Evolutionary conservation across 83 land plant species (phyloP).

Genomic region (Picea mariana): DNA sequence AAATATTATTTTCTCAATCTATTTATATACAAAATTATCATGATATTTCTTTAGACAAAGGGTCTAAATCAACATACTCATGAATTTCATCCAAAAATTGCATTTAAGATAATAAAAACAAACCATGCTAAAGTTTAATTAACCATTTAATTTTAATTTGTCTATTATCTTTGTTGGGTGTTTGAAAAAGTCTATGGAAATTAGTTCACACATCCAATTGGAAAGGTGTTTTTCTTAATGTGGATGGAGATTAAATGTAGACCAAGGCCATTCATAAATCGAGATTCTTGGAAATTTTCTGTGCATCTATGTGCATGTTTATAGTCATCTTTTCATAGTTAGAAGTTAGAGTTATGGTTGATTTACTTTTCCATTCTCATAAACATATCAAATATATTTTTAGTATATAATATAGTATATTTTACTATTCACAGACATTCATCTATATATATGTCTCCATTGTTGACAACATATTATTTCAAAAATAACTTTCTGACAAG

Average conservation of each 20-base stretch:
- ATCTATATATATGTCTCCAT: neutral
- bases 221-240: neutral
- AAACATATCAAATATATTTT: too few species aligned
- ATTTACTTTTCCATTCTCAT: too few species aligned
- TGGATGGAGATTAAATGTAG: too few species aligned
- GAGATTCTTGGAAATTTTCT: neutral
- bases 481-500: slow-evolving; percentile 72
- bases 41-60: too few species aligned
- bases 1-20: too few species aligned
- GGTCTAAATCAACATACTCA: too few species aligned
- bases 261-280: neutral
- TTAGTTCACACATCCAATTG: neutral
- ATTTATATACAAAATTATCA: too few species aligned
- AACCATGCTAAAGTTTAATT: neutral
- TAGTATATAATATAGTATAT: neutral
- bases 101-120: too few species aligned
- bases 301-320: neutral
- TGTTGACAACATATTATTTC: slow-evolving; percentile 65
- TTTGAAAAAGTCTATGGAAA: neutral
- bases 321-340: too few species aligned
- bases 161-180: neutral
- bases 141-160: neutral
- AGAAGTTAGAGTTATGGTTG: too few species aligned
- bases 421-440: neutral
- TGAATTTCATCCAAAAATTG: too few species aligned